phyloP scores from a whole-genome alignment of 768 basidiomycete genomes.

The Fomitopsis serialis region DNA sequence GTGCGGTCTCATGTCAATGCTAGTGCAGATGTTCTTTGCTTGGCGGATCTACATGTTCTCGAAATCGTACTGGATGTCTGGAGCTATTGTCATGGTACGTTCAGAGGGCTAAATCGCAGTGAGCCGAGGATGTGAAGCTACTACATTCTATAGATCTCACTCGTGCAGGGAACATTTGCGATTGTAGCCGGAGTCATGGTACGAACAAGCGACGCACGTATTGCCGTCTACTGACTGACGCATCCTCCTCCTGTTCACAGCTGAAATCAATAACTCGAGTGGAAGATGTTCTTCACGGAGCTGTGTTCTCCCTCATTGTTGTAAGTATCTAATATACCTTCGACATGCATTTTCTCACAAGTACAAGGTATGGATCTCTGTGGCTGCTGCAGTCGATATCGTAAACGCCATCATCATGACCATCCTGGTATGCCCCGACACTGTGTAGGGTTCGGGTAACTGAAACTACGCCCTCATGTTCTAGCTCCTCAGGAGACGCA shows the following conservation, averaged over 20 bases:
- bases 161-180: neutral
- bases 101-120: neutral
- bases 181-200: constrained; percentile 3
- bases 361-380: constrained; percentile 1
- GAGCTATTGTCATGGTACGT: neutral
- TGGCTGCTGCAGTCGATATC: neutral
- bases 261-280: neutral
- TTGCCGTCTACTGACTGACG: neutral
- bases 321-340: neutral
- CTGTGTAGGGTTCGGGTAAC: neutral
- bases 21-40: constrained; percentile 7
- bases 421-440: neutral
- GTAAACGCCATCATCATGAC: constrained; percentile 9
- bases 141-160: neutral
- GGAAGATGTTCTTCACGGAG: neutral
- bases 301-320: neutral
- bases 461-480: no score
- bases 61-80: neutral
- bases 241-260: neutral
- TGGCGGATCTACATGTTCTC: constrained; percentile 6
- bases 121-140: neutral
- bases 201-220: neutral
- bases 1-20: constrained; percentile 2
- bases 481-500: neutral
- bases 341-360: neutral